Evolutionary conservation across 495 filamentous ascomycete genomes (phyloP).

Genomic region (Hyaloscypha finlandica): DNA sequence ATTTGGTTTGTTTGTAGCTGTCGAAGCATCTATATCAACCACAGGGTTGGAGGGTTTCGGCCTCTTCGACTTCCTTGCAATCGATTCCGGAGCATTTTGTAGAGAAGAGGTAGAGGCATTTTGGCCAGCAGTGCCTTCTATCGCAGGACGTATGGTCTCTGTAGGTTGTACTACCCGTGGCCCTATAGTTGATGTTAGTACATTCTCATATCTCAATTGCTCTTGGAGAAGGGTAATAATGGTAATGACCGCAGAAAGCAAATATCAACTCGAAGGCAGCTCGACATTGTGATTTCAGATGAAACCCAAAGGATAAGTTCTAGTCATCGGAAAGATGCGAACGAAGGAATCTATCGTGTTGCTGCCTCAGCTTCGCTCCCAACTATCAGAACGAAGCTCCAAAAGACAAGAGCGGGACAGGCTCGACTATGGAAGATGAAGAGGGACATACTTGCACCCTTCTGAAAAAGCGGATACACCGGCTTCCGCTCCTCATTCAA

Average conservation of each 20-base stretch:
- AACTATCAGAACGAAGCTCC: too few species aligned
- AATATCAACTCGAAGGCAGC: neutral
- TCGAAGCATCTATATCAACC: neutral
- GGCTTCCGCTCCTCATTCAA: constrained; percentile 26
- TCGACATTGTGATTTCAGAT: too few species aligned
- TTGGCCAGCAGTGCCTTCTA: neutral
- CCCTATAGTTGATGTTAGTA: neutral
- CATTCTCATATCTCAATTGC: too few species aligned
- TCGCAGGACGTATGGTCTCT: neutral
- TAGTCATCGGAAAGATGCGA: too few species aligned
- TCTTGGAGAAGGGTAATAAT: too few species aligned
- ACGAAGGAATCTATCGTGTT: too few species aligned
- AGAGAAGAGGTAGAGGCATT: neutral
- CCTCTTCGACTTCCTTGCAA: neutral
- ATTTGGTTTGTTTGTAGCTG: neutral
- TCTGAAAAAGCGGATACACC: constrained; percentile 32
- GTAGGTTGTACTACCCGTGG: neutral
- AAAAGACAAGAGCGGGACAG: neutral
- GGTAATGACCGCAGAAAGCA: neutral
- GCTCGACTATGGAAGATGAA: neutral
- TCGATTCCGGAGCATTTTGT: neutral
- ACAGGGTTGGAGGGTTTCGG: neutral
- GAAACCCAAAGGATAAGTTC: too few species aligned
- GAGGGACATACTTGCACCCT: constrained; percentile 27
- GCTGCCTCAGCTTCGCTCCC: too few species aligned